Evolutionary conservation across 495 filamentous ascomycete genomes (phyloP).

Genomic region (Aspergillus incahuasiensis): DNA sequence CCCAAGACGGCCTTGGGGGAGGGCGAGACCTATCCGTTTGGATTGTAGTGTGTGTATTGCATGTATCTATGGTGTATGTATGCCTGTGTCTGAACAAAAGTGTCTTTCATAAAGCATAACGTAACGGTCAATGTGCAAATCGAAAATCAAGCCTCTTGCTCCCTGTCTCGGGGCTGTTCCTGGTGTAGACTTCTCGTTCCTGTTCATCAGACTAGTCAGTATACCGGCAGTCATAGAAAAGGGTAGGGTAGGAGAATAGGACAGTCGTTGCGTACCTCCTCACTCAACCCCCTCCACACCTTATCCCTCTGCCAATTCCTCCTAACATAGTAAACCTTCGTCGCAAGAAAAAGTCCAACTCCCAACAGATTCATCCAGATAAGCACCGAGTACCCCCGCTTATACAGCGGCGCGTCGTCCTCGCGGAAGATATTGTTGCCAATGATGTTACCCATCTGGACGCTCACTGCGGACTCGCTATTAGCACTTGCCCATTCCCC

Average conservation of each 20-base stretch:
- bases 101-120: background rate
- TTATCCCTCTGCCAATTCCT: slow-evolving; percentile 26
- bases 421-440: slow-evolving; percentile 50
- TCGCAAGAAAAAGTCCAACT: slow-evolving; percentile 22
- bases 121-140: slow-evolving; percentile 22
- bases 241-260: background rate
- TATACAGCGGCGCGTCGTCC: slow-evolving; percentile 49
- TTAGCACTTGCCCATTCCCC: background rate
- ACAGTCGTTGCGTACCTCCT: slow-evolving; percentile 10
- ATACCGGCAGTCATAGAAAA: background rate
- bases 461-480: slow-evolving; percentile 21
- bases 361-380: slow-evolving; percentile 41
- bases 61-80: background rate
- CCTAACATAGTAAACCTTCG: slow-evolving; percentile 34
- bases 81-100: background rate
- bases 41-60: slow-evolving; percentile 33
- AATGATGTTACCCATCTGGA: slow-evolving; percentile 47
- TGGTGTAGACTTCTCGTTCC: slow-evolving; percentile 22
- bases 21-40: slow-evolving; percentile 57
- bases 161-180: slow-evolving; percentile 27
- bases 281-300: slow-evolving; percentile 33
- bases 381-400: slow-evolving; percentile 46
- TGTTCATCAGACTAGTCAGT: background rate
- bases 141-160: slow-evolving; percentile 35
- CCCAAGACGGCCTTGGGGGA: slow-evolving; percentile 41